phyloP scores from a whole-genome alignment of 768 basidiomycete genomes.

The Russula foetens region DNA sequence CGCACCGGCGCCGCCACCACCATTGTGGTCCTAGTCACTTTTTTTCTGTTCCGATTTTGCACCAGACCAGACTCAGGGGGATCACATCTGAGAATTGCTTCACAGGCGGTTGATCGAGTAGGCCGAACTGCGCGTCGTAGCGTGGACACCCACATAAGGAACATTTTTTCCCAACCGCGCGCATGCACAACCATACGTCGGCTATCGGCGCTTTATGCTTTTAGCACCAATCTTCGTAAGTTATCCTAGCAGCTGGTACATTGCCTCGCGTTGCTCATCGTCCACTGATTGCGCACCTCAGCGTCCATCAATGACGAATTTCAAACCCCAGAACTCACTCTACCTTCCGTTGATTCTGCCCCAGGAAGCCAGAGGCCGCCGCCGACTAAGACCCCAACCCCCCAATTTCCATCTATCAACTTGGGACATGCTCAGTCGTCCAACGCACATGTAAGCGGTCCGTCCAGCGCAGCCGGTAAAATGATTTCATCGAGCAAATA shows the following conservation, averaged over 20 bases:
- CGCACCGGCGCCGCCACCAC: not conserved
- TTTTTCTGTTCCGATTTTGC: not conserved
- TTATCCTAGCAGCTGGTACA: constrained; percentile 4
- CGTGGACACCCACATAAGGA: constrained; percentile 62
- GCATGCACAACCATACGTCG: constrained; percentile 59
- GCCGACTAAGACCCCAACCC: not conserved
- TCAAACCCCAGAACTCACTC: constrained; percentile 38
- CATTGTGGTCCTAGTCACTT: not conserved
- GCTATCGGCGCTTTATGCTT: constrained; percentile 66
- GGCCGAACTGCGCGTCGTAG: constrained; percentile 62
- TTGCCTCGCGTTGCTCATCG: too few species aligned
- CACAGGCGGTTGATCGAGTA: constrained; percentile 59
- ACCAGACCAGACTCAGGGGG: not conserved
- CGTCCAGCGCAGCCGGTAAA: not conserved
- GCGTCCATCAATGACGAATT: constrained; percentile 44
- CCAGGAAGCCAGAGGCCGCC: not conserved
- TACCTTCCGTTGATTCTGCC: constrained; percentile 5
- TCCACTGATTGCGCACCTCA: constrained; percentile 22
- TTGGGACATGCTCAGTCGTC: not conserved
- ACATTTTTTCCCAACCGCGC: constrained; percentile 61
- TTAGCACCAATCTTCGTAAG: constrained; percentile 57
- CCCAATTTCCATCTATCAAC: not conserved
- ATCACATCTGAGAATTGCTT: not conserved
- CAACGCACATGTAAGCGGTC: not conserved
- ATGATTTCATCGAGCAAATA: not conserved